Evolutionary conservation across 345 rosid genomes (phyloP), one percentile per base, ranked within the genome.

Genomic region (Boechera retrofracta): DNA sequence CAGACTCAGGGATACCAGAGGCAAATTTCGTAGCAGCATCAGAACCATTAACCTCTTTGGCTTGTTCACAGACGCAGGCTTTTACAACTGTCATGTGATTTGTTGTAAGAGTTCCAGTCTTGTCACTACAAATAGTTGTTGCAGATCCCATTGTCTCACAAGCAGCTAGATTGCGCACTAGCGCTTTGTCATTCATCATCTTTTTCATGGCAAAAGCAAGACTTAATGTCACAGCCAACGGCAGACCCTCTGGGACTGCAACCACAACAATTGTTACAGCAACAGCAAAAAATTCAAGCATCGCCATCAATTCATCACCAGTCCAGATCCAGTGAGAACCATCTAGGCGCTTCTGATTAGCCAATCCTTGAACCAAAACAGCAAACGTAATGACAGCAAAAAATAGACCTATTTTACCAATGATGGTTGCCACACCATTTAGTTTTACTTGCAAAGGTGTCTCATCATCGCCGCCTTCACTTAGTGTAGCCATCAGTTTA

Each of bases 101-200:
- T 75, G 88, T 89, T 63, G 98, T 94, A 56, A 94, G 86, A 5
- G 97, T 94, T 54, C 98, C 98, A 47, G 97, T 94, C 83, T 90
- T 94, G 81, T 94, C 95, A 4, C 93, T 90, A 75, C 97, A 92
- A 21, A 94, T 89, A 51, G 87, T 87, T 10, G 98, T 88, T 49
- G 98, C 89, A 16, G 97, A 94, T 67, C 98, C 98, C 95, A 94
- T 92, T 5, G 96, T 92, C 85, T 94, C 98, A 55, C 98, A 94
- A 21, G 98, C 97, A 38, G 98, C 89, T 38, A 92, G 86, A 80
- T 89, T 82, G 44, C 97, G 89, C 64, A 92, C 98, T 35, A 90
- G 87, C 13, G 97, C 97, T 83, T 94, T 87, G 77, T 92, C 97
- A 61, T 86, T 87, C 95, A 92, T 92, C 98, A 94, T 94, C 77